Conservation (phyloP, 257 asterid genomes). For the Capsicum chinense region DNA sequence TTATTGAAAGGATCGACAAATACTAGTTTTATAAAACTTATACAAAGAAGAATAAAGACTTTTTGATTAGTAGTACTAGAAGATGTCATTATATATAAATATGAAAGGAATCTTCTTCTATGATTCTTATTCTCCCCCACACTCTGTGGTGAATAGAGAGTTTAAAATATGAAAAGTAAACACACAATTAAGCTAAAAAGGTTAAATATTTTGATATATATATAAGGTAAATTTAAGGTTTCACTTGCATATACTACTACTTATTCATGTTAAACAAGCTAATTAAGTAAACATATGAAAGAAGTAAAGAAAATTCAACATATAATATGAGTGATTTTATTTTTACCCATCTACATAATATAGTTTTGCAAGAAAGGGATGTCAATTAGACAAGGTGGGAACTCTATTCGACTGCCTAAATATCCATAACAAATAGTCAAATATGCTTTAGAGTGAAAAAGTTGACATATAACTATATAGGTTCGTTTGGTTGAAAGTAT, state of each 20-base stretch:
- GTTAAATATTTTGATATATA: no score
- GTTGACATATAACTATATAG: background rate
- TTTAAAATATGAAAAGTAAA: no score
- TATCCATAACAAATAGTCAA: no score
- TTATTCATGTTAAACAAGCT: background rate
- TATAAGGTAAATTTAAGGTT: no score
- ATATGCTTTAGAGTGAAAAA: no score
- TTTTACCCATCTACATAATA: background rate
- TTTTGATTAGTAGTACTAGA: background rate
- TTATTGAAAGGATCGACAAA: background rate
- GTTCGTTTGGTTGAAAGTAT: no score
- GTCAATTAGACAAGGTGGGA: accelerated
- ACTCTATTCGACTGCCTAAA: background rate
- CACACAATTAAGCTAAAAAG: no score
- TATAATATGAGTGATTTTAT: background rate
- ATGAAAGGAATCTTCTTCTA: slow-evolving; percentile 7
- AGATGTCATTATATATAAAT: background rate
- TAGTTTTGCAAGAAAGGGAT: background rate
- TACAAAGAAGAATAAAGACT: background rate
- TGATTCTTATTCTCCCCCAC: background rate
- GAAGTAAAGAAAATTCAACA: background rate
- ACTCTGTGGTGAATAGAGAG: no score
- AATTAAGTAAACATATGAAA: background rate
- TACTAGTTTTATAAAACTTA: background rate
- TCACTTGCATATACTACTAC: no score